These are phyloP conservation scores for Phytophthora pseudosyringae DNA, from an alignment of 352 stramenopile genomes.

Conservation along the genomic window DNA sequence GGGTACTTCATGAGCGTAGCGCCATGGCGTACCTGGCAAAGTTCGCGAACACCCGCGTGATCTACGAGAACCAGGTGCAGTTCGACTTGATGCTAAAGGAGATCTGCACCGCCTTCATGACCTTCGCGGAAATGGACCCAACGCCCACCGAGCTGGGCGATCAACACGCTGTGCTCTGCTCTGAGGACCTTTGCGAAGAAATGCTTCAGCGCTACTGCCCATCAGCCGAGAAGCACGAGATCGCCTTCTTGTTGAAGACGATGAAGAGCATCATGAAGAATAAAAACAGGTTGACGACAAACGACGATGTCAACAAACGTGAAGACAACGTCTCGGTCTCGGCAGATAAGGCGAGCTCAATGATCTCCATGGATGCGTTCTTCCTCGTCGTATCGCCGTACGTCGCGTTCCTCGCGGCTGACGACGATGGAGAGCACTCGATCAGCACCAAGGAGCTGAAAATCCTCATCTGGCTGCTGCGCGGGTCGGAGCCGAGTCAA, in stretches of 20 bases:
- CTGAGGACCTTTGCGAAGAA: slow-evolving; percentile 40
- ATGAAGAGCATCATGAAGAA: slow-evolving; percentile 47
- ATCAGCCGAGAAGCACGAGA: slow-evolving; percentile 36
- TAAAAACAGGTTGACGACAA: background rate
- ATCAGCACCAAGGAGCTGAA: slow-evolving; percentile 65
- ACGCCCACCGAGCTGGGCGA: slow-evolving; percentile 13
- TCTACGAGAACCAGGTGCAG: slow-evolving; percentile 72
- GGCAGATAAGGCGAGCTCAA: background rate
- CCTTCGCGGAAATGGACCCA: slow-evolving; percentile 29
- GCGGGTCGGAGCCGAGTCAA: slow-evolving; percentile 59
- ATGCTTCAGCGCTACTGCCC: slow-evolving; percentile 54
- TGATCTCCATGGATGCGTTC: slow-evolving; percentile 62
- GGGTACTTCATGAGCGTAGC: slow-evolving; percentile 56
- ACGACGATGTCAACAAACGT: no score
- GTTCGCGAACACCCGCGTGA: slow-evolving; percentile 66
- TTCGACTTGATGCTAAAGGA: slow-evolving; percentile 70
- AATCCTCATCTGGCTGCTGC: slow-evolving; percentile 72
- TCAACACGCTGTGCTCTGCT: slow-evolving; percentile 42
- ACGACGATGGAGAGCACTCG: slow-evolving; percentile 63
- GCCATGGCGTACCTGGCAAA: slow-evolving; percentile 61
- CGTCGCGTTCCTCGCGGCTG: slow-evolving; percentile 66
- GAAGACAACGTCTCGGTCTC: background rate
- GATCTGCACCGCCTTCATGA: slow-evolving; percentile 57
- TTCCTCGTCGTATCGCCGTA: slow-evolving; percentile 67
- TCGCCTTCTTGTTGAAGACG: slow-evolving; percentile 48